phyloP scores from a whole-genome alignment of 2,329 filamentous ascomycete genomes.

The Ceratocystis destructans region DNA sequence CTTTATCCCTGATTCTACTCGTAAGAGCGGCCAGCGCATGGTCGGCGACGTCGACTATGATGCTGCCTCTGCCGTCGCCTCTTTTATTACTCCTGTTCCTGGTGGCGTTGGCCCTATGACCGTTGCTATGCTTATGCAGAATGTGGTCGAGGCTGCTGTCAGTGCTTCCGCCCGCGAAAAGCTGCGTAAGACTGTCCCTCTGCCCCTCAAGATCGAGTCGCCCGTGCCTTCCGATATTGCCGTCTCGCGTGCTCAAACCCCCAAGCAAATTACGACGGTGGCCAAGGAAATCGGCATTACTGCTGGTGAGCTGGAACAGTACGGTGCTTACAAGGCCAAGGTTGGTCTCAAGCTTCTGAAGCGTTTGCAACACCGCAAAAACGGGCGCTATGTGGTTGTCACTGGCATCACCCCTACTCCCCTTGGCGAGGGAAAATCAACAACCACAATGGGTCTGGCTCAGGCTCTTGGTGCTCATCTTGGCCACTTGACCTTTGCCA shows the following conservation, averaged over 20 bases:
- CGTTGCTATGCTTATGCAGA: slow-evolving; percentile 93
- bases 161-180: slow-evolving; percentile 73
- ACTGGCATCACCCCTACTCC: slow-evolving; percentile 95
- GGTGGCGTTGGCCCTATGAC: slow-evolving; percentile 98
- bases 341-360: slow-evolving; percentile 71
- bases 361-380: slow-evolving; percentile 69
- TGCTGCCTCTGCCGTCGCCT: slow-evolving; percentile 70
- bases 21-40: slow-evolving; percentile 82
- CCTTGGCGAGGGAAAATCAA: slow-evolving; percentile 94
- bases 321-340: slow-evolving; percentile 92
- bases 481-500: slow-evolving; percentile 80
- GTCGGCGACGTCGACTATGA: slow-evolving; percentile 94
- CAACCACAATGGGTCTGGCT: slow-evolving; percentile 87
- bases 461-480: slow-evolving; percentile 86
- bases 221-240: slow-evolving; percentile 95
- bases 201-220: slow-evolving; percentile 64
- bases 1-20: slow-evolving; percentile 75
- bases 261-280: slow-evolving; percentile 79
- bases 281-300: slow-evolving; percentile 80
- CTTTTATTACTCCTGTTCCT: slow-evolving; percentile 87
- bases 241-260: slow-evolving; percentile 74
- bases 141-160: slow-evolving; percentile 77
- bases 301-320: slow-evolving; percentile 80
- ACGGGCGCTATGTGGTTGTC: slow-evolving; percentile 85
- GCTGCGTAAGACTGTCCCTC: slow-evolving; percentile 60